phyloP scores from a whole-genome alignment of 2,329 filamentous ascomycete species.

The Pestalotiopsis sp. region DNA sequence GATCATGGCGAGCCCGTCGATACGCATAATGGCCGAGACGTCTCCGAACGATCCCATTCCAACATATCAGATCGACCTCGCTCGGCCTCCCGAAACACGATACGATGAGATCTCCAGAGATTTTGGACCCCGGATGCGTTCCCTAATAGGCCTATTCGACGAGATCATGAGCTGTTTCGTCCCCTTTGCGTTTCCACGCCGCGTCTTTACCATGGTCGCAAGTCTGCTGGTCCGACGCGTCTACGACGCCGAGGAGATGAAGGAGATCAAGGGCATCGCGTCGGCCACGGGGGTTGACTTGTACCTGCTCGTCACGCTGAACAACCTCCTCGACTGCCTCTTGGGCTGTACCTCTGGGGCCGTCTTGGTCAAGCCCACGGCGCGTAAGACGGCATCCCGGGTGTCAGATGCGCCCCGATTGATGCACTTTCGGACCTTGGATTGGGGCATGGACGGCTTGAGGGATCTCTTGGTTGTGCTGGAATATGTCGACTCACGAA shows the following conservation, averaged over 20 bases:
- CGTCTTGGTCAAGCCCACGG: conserved; percentile 35
- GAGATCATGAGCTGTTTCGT: conserved; percentile 41
- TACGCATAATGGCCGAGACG: background rate
- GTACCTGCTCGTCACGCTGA: conserved; percentile 63
- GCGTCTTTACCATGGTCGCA: conserved; percentile 38
- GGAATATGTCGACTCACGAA: conserved; percentile 44
- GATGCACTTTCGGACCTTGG: conserved; percentile 58
- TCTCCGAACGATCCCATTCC: conserved; percentile 17
- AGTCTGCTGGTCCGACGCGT: conserved; percentile 52
- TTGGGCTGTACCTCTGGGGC: conserved; percentile 65
- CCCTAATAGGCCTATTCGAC: conserved; percentile 52
- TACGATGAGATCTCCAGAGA: conserved; percentile 51
- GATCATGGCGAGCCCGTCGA: background rate
- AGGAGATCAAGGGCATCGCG: conserved; percentile 63
- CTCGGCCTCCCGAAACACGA: conserved; percentile 51
- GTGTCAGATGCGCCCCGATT: conserved; percentile 29
- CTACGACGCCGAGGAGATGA: conserved; percentile 57
- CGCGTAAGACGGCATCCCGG: conserved; percentile 26
- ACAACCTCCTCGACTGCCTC: conserved; percentile 64
- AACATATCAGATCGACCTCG: conserved; percentile 51
- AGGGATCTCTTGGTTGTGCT: conserved; percentile 53
- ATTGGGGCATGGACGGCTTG: conserved; percentile 57
- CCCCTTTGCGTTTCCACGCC: conserved; percentile 21
- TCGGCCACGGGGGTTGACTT: conserved; percentile 52
- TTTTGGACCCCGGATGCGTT: conserved; percentile 44